Evolutionary conservation across 2,329 filamentous ascomycete genomes (phyloP), one percentile per base, ranked within the genome.

Genomic region (Curvularia verruculosa): DNA sequence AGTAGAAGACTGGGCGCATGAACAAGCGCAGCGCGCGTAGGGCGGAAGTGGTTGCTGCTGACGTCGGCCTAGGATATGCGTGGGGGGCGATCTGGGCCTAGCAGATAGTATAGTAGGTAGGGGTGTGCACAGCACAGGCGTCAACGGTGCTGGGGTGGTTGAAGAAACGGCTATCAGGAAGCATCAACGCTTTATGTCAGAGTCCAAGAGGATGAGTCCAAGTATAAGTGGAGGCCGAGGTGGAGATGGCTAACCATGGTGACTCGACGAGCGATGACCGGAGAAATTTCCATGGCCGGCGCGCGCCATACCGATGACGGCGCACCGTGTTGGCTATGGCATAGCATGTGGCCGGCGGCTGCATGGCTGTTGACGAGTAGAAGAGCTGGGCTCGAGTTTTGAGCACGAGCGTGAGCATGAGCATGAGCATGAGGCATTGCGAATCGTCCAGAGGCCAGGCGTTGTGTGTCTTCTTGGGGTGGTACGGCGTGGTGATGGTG

Each of bases 161-260:
- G 39, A 49, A 31, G 28, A 45, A 46, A 43, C 50, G 41, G 54
- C 36, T 57, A 24, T 48, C 43, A 61, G 64, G 65, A 59, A 55
- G 47, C 43, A 48, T 52, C 26, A 47, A 58, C 53, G 60, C 56
- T 63, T 70, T 72, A 72, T 66, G 65, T 62, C 53, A 59, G 63
- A 58, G 63, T 59, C 56, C 58, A 52, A 21, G 29, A 55, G 61
- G 60, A 54, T 63, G 56, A 64, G 68, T 63, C 55, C 62, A 50
- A 64, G 68, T 44, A 23, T 12, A 41, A 24, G 21, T 41, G 39
- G 39, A 23, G 39, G 39, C 39, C 39, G 21, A 41, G 5, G 18
- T 64, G 65, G 69, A 72, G 65, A 69, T 65, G 67, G 53, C 55
- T 60, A 61, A 60, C 57, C 51, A 47, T 66, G 59, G 61, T 71